Percentiles rank a stretch among this genome's conserved stretches.
phyloP scores from a whole-genome alignment of 2,329 filamentous ascomycete genomes.

The Microcyclospora tardicrescens region DNA sequence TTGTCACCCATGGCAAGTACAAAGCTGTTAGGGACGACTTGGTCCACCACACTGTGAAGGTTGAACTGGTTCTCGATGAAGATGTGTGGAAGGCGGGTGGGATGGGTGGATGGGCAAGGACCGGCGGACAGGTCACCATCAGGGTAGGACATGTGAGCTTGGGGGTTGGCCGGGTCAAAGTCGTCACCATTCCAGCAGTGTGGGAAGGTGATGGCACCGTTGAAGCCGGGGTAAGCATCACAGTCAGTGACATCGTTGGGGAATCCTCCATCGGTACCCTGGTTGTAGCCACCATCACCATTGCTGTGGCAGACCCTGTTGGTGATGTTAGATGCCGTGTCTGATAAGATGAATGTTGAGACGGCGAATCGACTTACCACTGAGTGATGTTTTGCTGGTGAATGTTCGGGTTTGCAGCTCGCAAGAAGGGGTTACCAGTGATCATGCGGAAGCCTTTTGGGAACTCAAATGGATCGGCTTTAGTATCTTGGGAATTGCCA shows the following conservation, averaged over 20 bases:
- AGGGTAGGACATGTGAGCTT: slow-evolving; percentile 54
- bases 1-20: slow-evolving; percentile 35
- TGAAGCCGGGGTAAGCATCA: slow-evolving; percentile 40
- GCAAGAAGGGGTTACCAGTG: slow-evolving; percentile 46
- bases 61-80: slow-evolving; percentile 35
- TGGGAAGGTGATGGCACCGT: slow-evolving; percentile 57
- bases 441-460: slow-evolving; percentile 60
- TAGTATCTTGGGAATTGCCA: slow-evolving; percentile 35
- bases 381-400: slow-evolving; percentile 29
- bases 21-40: slow-evolving; percentile 27
- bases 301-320: too few species aligned
- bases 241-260: slow-evolving; percentile 58
- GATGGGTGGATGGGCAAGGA: slow-evolving; percentile 40
- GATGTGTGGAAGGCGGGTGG: slow-evolving; percentile 43
- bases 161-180: slow-evolving; percentile 20
- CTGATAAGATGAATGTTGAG: slow-evolving; percentile 35
- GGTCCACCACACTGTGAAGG: slow-evolving; percentile 21
- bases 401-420: slow-evolving; percentile 42
- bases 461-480: slow-evolving; percentile 57
- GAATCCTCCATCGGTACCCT: slow-evolving; percentile 34
- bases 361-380: slow-evolving; percentile 20
- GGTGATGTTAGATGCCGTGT: slow-evolving; percentile 29
- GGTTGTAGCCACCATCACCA: slow-evolving; percentile 23
- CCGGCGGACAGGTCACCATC: slow-evolving; percentile 32
- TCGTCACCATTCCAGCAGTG: slow-evolving; percentile 56